phyloP scores from a whole-genome alignment of 2,329 filamentous ascomycete genomes.

The Ilyonectria destructans region DNA sequence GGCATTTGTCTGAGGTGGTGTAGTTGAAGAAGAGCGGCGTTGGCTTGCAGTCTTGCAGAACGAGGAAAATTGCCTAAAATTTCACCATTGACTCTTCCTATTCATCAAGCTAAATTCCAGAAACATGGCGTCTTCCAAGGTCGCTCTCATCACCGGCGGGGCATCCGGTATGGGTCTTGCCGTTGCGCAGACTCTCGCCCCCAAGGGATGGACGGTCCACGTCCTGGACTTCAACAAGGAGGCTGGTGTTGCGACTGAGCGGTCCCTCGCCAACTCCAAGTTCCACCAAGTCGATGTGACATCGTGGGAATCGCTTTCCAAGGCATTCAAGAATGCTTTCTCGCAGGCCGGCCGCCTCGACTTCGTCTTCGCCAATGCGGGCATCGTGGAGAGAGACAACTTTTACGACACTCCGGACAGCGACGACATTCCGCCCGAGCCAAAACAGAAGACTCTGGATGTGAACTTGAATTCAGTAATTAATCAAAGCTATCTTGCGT shows the following conservation, averaged over 20 bases:
- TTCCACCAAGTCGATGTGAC: slow-evolving; percentile 24
- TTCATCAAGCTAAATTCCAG: no score
- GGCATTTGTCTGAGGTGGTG: neutral
- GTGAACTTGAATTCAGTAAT: slow-evolving; percentile 57
- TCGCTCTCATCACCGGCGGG: slow-evolving; percentile 23
- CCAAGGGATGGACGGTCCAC: slow-evolving; percentile 26
- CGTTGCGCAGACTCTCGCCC: slow-evolving; percentile 21
- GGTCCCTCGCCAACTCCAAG: slow-evolving; percentile 5
- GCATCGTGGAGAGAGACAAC: slow-evolving; percentile 33
- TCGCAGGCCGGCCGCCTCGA: slow-evolving; percentile 16
- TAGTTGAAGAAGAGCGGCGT: neutral
- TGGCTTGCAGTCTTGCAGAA: neutral
- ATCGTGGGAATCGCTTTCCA: slow-evolving; percentile 21
- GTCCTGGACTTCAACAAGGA: slow-evolving; percentile 27
- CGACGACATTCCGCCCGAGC: slow-evolving; percentile 36
- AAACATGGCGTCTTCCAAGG: slow-evolving; percentile 14
- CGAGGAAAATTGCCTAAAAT: neutral
- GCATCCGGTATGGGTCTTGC: slow-evolving; percentile 29
- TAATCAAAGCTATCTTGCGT: slow-evolving; percentile 58
- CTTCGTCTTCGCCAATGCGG: slow-evolving; percentile 34
- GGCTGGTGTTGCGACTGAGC: slow-evolving; percentile 5
- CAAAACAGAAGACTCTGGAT: slow-evolving; percentile 49
- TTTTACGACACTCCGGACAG: slow-evolving; percentile 29
- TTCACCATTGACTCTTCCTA: neutral
- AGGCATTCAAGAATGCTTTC: slow-evolving; percentile 17